Percentiles rank a stretch among this genome's conserved stretches.
phyloP scores from a whole-genome alignment of 1,139 yeast species.

The Yamadazyma conglobata region DNA sequence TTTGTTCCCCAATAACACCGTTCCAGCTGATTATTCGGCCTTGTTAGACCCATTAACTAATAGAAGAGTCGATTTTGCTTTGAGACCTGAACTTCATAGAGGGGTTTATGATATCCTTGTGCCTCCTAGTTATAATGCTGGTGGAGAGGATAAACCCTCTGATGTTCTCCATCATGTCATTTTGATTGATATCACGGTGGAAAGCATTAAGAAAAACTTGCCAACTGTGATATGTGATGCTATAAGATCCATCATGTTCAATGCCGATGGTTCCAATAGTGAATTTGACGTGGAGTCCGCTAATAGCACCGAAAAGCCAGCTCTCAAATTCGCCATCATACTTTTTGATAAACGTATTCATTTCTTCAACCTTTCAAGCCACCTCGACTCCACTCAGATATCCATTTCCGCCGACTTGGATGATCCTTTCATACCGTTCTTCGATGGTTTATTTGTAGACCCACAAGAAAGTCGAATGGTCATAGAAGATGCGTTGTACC shows the following conservation, averaged over 20 bases:
- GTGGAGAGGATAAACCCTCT: constrained; percentile 24
- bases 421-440: constrained; percentile 80
- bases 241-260: constrained; percentile 55
- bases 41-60: constrained; percentile 53
- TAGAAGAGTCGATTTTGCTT: constrained; percentile 57
- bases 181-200: constrained; percentile 69
- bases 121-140: constrained; percentile 65
- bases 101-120: constrained; percentile 88
- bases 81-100: constrained; percentile 70
- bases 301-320: constrained; percentile 13
- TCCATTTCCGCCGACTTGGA: constrained; percentile 68
- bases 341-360: constrained; percentile 74
- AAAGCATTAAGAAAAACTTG: constrained; percentile 59
- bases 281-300: constrained; percentile 1
- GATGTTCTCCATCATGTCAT: constrained; percentile 68
- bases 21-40: constrained; percentile 65
- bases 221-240: constrained; percentile 73
- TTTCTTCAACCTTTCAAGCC: constrained; percentile 65
- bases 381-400: constrained; percentile 58
- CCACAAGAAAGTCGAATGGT: constrained; percentile 61
- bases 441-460: constrained; percentile 76
- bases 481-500: constrained; percentile 65
- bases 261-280: constrained; percentile 12
- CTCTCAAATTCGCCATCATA: constrained; percentile 56
- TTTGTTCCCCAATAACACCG: constrained; percentile 63